phyloP scores from a whole-genome alignment of 208 protist species.

The Zelonia costaricensis region DNA sequence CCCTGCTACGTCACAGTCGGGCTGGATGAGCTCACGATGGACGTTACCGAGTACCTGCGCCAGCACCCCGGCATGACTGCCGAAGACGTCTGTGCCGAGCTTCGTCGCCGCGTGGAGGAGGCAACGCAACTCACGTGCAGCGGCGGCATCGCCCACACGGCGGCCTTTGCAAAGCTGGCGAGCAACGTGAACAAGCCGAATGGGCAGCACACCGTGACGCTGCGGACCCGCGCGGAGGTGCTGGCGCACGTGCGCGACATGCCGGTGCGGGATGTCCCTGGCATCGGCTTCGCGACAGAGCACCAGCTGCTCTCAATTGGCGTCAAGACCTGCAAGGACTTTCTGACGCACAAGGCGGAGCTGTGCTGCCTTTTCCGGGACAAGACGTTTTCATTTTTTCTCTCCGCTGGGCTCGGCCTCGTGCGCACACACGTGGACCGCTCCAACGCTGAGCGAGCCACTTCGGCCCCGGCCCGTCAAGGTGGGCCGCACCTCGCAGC shows the following conservation, averaged over 20 bases:
- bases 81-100: slow-evolving; percentile 38
- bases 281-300: slow-evolving; percentile 56
- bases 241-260: slow-evolving; percentile 42
- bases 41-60: slow-evolving; percentile 51
- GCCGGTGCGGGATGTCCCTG: slow-evolving; percentile 52
- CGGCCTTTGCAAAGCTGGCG: slow-evolving; percentile 81
- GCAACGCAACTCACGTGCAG: slow-evolving; percentile 69
- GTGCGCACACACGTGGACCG: slow-evolving; percentile 50
- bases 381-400: slow-evolving; percentile 60
- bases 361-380: slow-evolving; percentile 57
- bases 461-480: background rate
- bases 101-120: slow-evolving; percentile 49
- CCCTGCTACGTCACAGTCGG: slow-evolving; percentile 57
- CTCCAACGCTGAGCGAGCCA: slow-evolving; percentile 16
- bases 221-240: slow-evolving; percentile 52
- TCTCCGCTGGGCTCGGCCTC: slow-evolving; percentile 56
- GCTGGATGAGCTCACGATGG: slow-evolving; percentile 78
- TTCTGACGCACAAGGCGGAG: slow-evolving; percentile 33
- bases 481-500: too few relatives aligned
- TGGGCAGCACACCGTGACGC: slow-evolving; percentile 67
- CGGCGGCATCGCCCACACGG: slow-evolving; percentile 71
- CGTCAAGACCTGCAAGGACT: slow-evolving; percentile 46
- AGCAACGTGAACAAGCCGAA: slow-evolving; percentile 92
- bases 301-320: slow-evolving; percentile 42
- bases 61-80: slow-evolving; percentile 15